Evolutionary conservation across 495 filamentous ascomycete genomes (phyloP), one percentile per base, ranked within the genome.

Genomic region (Bacidia rubella): DNA sequence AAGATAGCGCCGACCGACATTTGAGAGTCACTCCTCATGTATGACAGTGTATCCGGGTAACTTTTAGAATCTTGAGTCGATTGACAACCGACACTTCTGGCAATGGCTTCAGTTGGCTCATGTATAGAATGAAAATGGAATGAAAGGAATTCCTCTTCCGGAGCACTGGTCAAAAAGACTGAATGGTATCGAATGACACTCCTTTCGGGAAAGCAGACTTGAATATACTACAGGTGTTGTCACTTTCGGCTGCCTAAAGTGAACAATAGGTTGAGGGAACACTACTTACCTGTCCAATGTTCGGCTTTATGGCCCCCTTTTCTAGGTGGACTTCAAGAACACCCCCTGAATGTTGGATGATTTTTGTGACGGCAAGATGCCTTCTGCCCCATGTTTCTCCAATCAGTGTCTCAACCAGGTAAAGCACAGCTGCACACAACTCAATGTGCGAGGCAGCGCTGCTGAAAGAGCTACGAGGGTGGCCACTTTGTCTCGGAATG

Each of bases 251-350:
- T n/a, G n/a, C n/a, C n/a, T n/a, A n/a, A n/a, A n/a, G 29, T 35
- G 29, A 35, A 7, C 29, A 7, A 7, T 35, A 35, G 29, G 29
- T 35, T 15, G 15, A 35, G 29, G 15, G 29, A 35, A 5, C 5
- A 35, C 15, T 15, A 22, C 62, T 55, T 55, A 71, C 70, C 62
- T 88, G 85, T 32, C 85, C 85, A 47, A 84, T 83, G 52, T 74
- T 75, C n/a, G 82, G 81, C 68, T 79, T 83, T 26, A 82, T 85
- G 65, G 81, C 71, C 60, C 84, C 82, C 60, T 87, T 89, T 73
- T 87, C 87, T 65, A 90, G 86, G 64, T 89, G 85, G 49, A 90
- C 86, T 60, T 90, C 85, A 60, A 83, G 78, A 19, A 90, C 85
- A 57, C 85, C 85, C 67, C 83, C 84, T 4, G 85, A 84, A 66